These are phyloP conservation scores for Alternaria angustiovoidea DNA, from an alignment of 2,329 filamentous ascomycete genomes.

Conservation along the genomic window DNA sequence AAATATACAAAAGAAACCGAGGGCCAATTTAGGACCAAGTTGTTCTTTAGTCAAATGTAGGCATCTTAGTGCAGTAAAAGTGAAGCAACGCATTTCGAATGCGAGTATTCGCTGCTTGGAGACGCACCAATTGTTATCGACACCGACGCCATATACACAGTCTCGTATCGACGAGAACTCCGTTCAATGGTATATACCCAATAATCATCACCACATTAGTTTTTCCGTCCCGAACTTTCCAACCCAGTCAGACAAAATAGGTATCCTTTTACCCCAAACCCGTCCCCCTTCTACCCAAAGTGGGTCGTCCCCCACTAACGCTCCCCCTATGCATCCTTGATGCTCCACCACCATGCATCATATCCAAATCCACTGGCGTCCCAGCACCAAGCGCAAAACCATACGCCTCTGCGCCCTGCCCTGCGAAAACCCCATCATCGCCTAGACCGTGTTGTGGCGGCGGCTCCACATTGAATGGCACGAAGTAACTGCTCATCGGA, in stretches of 20 bases:
- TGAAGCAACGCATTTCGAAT: not conserved
- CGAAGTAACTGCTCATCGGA: conserved; percentile 78
- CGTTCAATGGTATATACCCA: not conserved
- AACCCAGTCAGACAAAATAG: too few species aligned
- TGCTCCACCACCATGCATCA: conserved; percentile 17
- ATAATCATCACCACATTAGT: not conserved
- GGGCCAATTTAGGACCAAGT: not conserved
- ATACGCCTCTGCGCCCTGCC: conserved; percentile 20
- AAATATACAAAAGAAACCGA: not conserved
- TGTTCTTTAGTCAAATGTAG: not conserved
- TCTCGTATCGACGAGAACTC: not conserved
- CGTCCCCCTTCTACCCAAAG: conserved; percentile 11
- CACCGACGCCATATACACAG: not conserved
- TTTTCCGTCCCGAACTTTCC: not conserved
- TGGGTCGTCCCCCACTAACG: conserved; percentile 5
- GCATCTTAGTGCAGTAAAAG: not conserved
- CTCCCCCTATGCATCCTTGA: conserved; percentile 4
- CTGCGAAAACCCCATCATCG: conserved; percentile 47
- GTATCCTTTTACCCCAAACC: conserved; percentile 3
- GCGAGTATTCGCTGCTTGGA: not conserved
- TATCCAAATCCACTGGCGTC: conserved; percentile 18
- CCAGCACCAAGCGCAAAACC: conserved; percentile 20
- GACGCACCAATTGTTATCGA: not conserved
- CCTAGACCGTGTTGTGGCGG: conserved; percentile 53
- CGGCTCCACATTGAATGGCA: conserved; percentile 91